Percentiles rank a stretch among this genome's conserved stretches.
phyloP scores from a whole-genome alignment of 306 rosid species.

The Abrus precatorius region DNA sequence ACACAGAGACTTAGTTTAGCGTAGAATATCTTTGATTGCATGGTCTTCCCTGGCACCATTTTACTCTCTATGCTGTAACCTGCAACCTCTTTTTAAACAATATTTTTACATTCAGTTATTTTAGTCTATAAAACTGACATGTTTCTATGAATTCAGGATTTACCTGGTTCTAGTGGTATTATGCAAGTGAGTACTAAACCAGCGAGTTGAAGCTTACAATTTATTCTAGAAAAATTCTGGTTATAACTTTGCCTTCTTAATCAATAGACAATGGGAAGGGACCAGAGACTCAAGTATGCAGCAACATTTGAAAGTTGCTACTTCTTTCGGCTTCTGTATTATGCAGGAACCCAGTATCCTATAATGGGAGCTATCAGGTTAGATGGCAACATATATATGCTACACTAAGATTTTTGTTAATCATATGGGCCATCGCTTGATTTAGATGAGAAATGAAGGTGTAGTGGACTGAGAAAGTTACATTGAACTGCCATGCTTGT shows the following conservation, averaged over 20 bases:
- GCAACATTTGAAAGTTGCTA: conserved; percentile 89
- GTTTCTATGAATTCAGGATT: conserved; percentile 67
- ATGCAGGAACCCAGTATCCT: conserved; percentile 95
- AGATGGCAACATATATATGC: conserved; percentile 38
- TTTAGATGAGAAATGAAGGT: neutral
- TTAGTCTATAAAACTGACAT: conserved; percentile 40
- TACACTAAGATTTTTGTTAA: conserved; percentile 20
- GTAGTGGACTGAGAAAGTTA: conserved; percentile 3
- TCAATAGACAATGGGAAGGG: conserved; percentile 92
- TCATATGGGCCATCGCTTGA: neutral
- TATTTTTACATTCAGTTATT: conserved; percentile 37
- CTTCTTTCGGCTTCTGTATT: conserved; percentile 92
- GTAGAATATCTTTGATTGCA: conserved; percentile 16
- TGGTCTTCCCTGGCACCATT: conserved; percentile 5
- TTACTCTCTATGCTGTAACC: conserved; percentile 14
- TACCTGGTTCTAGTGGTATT: conserved; percentile 94
- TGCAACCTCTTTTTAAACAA: neutral
- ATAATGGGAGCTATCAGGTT: conserved; percentile 95
- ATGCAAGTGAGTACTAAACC: conserved; percentile 78
- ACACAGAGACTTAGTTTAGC: neutral
- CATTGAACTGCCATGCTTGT: conserved; percentile 25
- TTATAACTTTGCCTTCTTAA: conserved; percentile 49
- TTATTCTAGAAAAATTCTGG: conserved; percentile 27
- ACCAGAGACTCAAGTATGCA: conserved; percentile 85
- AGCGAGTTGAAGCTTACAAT: conserved; percentile 40